Percentiles rank a stretch among this genome's conserved stretches.
phyloP scores from a whole-genome alignment of 129 eudicot species.

The Kitagawia praeruptora region DNA sequence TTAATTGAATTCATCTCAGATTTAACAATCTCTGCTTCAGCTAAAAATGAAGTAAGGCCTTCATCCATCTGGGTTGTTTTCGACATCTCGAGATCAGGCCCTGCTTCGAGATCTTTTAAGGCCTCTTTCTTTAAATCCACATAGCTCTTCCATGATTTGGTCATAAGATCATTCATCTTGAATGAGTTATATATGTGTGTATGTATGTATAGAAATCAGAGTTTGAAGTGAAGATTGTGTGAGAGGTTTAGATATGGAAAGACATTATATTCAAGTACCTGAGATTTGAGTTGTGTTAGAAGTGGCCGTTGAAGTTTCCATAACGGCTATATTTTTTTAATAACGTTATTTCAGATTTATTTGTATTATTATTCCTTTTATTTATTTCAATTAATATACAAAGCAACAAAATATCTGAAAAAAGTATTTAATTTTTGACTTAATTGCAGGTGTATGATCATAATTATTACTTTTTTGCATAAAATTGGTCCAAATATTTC shows the following conservation, averaged over 20 bases:
- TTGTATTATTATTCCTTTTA: not conserved
- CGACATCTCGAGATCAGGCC: constrained; percentile 42
- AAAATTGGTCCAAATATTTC: too few species aligned
- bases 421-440: too few species aligned
- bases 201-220: not conserved
- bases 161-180: constrained; percentile 81
- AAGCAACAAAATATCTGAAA: too few species aligned
- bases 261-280: not conserved
- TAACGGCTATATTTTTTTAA: constrained; percentile 16
- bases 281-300: not conserved
- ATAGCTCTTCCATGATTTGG: constrained; percentile 86
- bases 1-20: constrained; percentile 53
- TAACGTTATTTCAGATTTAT: not conserved
- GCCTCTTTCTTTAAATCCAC: constrained; percentile 79
- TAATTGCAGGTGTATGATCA: too few species aligned
- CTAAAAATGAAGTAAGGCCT: constrained; percentile 59
- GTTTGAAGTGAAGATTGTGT: not conserved
- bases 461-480: too few species aligned
- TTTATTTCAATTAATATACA: not conserved
- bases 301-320: constrained; percentile 13
- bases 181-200: not conserved
- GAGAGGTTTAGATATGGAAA: constrained; percentile 7
- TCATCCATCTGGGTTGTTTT: constrained; percentile 34
- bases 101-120: constrained; percentile 57
- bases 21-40: constrained; percentile 72